phyloP scores from a whole-genome alignment of 106 monocot genomes.

The Vanilla planifolia region DNA sequence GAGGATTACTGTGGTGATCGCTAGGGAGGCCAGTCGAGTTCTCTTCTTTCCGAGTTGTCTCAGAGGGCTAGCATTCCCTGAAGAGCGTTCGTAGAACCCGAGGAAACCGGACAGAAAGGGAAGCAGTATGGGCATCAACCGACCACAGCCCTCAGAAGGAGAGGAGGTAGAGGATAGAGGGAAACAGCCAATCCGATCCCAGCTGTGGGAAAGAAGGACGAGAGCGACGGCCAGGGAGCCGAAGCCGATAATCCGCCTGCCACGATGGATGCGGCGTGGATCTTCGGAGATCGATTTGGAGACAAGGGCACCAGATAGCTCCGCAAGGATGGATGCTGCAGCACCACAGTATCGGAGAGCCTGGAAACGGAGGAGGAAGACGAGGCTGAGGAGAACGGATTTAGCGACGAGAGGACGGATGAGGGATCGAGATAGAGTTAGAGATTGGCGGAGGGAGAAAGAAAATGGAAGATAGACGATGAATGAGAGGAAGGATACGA shows the following conservation, averaged over 20 bases:
- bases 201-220: slow-evolving; percentile 32
- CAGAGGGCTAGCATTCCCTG: slow-evolving; percentile 28
- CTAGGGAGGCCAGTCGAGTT: slow-evolving; percentile 40
- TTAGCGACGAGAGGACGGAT: slow-evolving; percentile 25
- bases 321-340: slow-evolving; percentile 6
- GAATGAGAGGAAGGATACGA: slow-evolving; percentile 11
- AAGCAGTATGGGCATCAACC: slow-evolving; percentile 35
- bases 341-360: slow-evolving; percentile 16
- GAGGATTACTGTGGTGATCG: slow-evolving; percentile 46
- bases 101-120: slow-evolving; percentile 70
- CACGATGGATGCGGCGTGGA: slow-evolving; percentile 25
- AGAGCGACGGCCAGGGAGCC: slow-evolving; percentile 21
- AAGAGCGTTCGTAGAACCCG: slow-evolving; percentile 40
- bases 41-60: slow-evolving; percentile 45
- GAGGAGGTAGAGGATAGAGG: slow-evolving; percentile 2
- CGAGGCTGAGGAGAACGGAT: slow-evolving; percentile 15
- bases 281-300: slow-evolving; percentile 31
- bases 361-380: slow-evolving; percentile 9
- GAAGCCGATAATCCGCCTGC: slow-evolving; percentile 30
- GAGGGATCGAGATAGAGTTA: slow-evolving; percentile 13
- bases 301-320: slow-evolving; percentile 23
- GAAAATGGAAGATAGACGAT: slow-evolving; percentile 6
- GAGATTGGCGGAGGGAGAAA: slow-evolving; percentile 7
- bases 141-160: slow-evolving; percentile 31
- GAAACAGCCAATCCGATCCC: slow-evolving; percentile 35